Evolutionary conservation across 1,284 basidiomycete species (phyloP).

Genomic region (Ceratobasidium theobromae): DNA sequence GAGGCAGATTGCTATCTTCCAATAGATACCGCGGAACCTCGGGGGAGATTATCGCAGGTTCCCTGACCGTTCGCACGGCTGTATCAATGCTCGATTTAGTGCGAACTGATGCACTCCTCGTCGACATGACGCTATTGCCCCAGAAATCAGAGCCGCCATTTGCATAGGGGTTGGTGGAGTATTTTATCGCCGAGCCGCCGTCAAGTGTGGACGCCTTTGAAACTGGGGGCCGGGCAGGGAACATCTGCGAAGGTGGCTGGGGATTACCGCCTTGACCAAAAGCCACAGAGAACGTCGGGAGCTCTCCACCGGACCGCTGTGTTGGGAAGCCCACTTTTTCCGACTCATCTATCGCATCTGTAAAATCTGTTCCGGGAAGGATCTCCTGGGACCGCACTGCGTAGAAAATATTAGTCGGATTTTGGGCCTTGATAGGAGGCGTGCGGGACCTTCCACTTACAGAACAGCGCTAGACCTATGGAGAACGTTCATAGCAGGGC

Average conservation of each 20-base stretch:
- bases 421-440: background rate
- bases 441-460: background rate
- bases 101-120: background rate
- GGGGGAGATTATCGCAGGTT: background rate
- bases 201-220: background rate
- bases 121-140: background rate
- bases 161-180: slow-evolving; percentile 5
- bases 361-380: slow-evolving; percentile 55
- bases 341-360: slow-evolving; percentile 3
- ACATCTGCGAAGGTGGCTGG: slow-evolving; percentile 14
- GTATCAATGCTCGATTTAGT: slow-evolving; percentile 6
- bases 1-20: background rate
- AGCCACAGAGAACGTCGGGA: slow-evolving; percentile 25
- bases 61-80: background rate
- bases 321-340: slow-evolving; percentile 21
- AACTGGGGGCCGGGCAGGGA: background rate
- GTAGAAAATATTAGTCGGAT: background rate
- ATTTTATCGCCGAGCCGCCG: background rate
- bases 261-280: slow-evolving; percentile 13
- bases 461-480: slow-evolving; percentile 13
- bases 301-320: slow-evolving; percentile 3
- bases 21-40: slow-evolving; percentile 5
- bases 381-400: slow-evolving; percentile 60
- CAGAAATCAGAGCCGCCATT: slow-evolving; percentile 6
- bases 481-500: background rate